phyloP scores from a whole-genome alignment of 345 rosid species.

The Xanthoceras sorbifolium region DNA sequence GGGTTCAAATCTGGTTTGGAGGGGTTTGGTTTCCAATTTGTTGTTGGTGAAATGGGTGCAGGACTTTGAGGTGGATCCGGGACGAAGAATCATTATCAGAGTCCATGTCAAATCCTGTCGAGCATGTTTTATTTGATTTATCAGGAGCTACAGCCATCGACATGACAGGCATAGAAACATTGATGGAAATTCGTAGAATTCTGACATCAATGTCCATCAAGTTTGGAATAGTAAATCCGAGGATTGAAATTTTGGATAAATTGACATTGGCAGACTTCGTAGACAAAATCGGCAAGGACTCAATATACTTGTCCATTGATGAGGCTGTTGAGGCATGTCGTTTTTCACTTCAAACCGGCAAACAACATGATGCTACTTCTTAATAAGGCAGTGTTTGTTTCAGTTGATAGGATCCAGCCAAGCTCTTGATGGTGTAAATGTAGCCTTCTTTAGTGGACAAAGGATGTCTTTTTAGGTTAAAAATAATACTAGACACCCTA shows the following conservation, averaged over 20 bases:
- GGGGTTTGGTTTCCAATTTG: not conserved
- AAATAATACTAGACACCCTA: too few relatives aligned
- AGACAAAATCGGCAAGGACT: slow-evolving; percentile 60
- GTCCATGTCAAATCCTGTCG: slow-evolving; percentile 35
- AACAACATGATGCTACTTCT: not conserved
- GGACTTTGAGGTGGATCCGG: slow-evolving; percentile 67
- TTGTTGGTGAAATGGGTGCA: slow-evolving; percentile 12
- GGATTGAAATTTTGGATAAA: slow-evolving; percentile 79
- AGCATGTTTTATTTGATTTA: slow-evolving; percentile 71
- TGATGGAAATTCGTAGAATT: slow-evolving; percentile 58
- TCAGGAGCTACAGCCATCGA: slow-evolving; percentile 77
- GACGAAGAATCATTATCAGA: slow-evolving; percentile 42
- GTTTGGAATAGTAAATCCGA: slow-evolving; percentile 69
- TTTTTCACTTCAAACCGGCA: slow-evolving; percentile 34
- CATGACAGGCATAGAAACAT: slow-evolving; percentile 69
- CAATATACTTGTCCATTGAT: slow-evolving; percentile 55
- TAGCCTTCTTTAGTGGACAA: too few relatives aligned
- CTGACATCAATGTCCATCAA: slow-evolving; percentile 41
- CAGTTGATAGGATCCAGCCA: not conserved
- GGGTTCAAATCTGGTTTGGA: not conserved
- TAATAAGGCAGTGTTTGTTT: not conserved
- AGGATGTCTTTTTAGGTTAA: too few relatives aligned
- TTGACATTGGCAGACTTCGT: slow-evolving; percentile 60
- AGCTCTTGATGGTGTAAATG: not conserved
- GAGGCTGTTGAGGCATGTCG: slow-evolving; percentile 62